Base-by-base conservation (phyloP, 1,284 basidiomycete genomes). In the Mixia osmundae region DNA sequence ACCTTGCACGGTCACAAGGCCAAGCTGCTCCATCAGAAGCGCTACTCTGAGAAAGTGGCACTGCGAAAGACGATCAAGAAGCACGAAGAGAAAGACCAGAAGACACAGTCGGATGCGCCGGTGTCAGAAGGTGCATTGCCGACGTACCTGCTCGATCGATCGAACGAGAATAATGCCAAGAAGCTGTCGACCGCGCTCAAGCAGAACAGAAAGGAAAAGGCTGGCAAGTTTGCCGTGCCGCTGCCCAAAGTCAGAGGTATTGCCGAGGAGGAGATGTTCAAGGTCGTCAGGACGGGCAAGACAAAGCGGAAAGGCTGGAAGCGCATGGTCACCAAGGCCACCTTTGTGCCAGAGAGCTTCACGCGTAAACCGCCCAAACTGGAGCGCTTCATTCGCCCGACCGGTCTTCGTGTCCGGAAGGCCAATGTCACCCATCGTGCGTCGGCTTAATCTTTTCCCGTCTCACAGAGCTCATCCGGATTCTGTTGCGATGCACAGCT, bases 191-290 rank as follows among this genome's bases (percentile, higher is more conserved):
- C 74, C 26, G 91, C 91, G 10, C 76, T 99, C 65, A 99, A 99
- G 62, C 85, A 99, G 61, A 80, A 87, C 57, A 71, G 91, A 54
- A 99, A 97, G 60, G 91, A 99, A 63, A 91, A 94, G 63, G 91
- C 89, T 2, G 91, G 89, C 19, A 89, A 91, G 58, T 99, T 83
- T 61, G 72, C 83, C 19, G 91, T 99, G 2, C 91, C 89, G 3
- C 55, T 97, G 44, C 89, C 91, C 33, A 91, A 89, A 59, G 91
- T 99, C 36, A 66, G 89, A 39, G 91, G 91, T 30, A 95, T 99
- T 49, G 87, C 89, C 14, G 91, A 99, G 58, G 91, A 97, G 53
- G 91, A 99, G 65, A 91, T 89, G 71, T 99, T 99, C 69, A 95
- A 91, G 66, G 91, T 97, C 24, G 68, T 99, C 67, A 82, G 87